Evolutionary conservation across 768 basidiomycete genomes (phyloP), one percentile per base, ranked within the genome.

Genomic region (Tulasnella sp.): DNA sequence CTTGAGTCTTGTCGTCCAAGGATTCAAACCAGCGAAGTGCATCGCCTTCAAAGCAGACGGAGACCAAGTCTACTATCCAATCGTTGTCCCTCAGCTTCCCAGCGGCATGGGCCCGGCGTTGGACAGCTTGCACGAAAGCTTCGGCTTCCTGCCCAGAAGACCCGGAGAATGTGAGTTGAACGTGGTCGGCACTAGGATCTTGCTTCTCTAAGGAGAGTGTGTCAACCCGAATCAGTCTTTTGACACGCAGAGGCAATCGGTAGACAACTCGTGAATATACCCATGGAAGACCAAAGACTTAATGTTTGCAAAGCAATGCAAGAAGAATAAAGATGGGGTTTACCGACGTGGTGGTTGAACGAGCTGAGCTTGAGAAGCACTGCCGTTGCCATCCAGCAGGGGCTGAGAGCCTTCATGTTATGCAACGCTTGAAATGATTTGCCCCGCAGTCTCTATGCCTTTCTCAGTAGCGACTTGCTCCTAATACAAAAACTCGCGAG

Each of bases 21-120:
- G 61, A 67, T 32, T 67, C 61, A 26, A 67, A 67, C 61, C 61
- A 67, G 26, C 61, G 61, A 67, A 67, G 29, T 2, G 61, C 61
- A 67, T 67, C 61, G 29, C 61, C 61, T 35, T 67, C 61, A 15
- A 67, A 67, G 61, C 61, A 67, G 61, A 67, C 61, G 29, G 29
- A 67, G 32, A 67, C 61, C 32, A 67, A 35, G 61, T 67, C 61
- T 26, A 67, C 61, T 10, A 67, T 35, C 61, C 61, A 67, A 35
- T 67, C 61, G 32, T 67, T 67, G 9, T 67, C 61, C 32, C 61
- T 67, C 32, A 67, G 26, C 26, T 67, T 67, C 26, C 61, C 61
- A 32, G 61, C 61, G 61, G 61, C 61, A 18, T 67, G 61, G 18
- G 61, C 61, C 13, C 61, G 61, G 29, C 61, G 61, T 13, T 67